phyloP scores from a whole-genome alignment of 1,284 basidiomycete genomes.

The Coniferiporia weirii region DNA sequence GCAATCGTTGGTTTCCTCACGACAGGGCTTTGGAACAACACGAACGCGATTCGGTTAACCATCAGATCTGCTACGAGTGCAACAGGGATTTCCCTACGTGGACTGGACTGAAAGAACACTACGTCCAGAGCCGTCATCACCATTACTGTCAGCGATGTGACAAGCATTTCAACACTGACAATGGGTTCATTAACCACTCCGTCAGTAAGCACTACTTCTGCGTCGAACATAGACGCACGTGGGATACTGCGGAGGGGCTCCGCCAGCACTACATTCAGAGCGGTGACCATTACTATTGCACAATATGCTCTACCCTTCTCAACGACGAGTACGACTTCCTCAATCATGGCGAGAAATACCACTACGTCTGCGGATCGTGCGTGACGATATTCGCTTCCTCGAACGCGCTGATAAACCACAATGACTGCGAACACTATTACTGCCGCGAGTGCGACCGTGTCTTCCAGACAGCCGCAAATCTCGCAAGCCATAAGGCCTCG shows the following conservation, averaged over 20 bases:
- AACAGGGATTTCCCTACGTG: conserved; percentile 18
- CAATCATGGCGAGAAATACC: conserved; percentile 26
- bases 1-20: conserved; percentile 27
- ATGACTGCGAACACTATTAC: conserved; percentile 43
- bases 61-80: conserved; percentile 19
- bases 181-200: neutral
- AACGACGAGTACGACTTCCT: conserved; percentile 8
- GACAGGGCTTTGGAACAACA: conserved; percentile 23
- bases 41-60: conserved; percentile 10
- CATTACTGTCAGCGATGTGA: conserved; percentile 3
- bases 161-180: neutral
- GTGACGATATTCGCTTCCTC: conserved; percentile 31
- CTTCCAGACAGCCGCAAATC: conserved; percentile 30
- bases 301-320: conserved; percentile 20
- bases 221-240: neutral
- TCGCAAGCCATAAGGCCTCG: conserved; percentile 25
- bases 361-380: conserved; percentile 27
- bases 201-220: conserved; percentile 1
- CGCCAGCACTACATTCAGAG: conserved; percentile 18
- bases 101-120: neutral
- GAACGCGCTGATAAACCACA: conserved; percentile 40
- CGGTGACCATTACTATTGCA: conserved; percentile 19
- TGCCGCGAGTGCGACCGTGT: conserved; percentile 39
- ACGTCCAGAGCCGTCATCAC: neutral
- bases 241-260: conserved; percentile 1